These are phyloP conservation scores for Teratosphaeria destructans DNA, from an alignment of 2,329 filamentous ascomycete genomes.

Conservation along the genomic window DNA sequence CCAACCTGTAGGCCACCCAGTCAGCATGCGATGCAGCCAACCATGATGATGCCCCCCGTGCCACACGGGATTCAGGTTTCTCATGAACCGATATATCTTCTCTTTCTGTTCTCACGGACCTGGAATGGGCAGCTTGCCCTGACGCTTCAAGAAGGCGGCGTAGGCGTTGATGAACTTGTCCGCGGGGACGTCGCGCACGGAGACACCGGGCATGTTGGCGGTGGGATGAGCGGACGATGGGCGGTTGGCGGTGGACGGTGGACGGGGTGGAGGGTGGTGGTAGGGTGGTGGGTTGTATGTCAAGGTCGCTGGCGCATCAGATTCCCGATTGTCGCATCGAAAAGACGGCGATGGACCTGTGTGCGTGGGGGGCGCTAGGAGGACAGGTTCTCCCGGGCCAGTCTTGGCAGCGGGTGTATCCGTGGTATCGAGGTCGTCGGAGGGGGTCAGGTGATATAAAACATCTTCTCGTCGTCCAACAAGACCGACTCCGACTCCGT, in stretches of 20 bases:
- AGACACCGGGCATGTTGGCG: slow-evolving; percentile 71
- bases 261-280: slow-evolving; percentile 1
- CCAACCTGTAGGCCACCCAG: slow-evolving; percentile 64
- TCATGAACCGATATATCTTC: slow-evolving; percentile 9
- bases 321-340: too few species aligned
- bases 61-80: slow-evolving; percentile 45
- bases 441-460: too few species aligned
- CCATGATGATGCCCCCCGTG: slow-evolving; percentile 32
- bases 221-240: slow-evolving; percentile 25
- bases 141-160: slow-evolving; percentile 82
- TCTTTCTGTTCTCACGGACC: slow-evolving; percentile 46
- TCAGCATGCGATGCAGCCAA: slow-evolving; percentile 13
- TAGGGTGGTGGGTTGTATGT: background rate
- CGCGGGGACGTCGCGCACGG: slow-evolving; percentile 78
- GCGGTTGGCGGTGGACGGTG: background rate
- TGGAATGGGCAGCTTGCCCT: slow-evolving; percentile 85
- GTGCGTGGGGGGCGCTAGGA: background rate
- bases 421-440: too few species aligned
- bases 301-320: background rate
- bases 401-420: background rate
- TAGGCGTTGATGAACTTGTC: slow-evolving; percentile 85
- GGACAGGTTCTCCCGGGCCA: background rate
- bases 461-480: background rate
- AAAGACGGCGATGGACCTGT: too few species aligned
- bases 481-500: too few species aligned